phyloP scores from a whole-genome alignment of 2,329 filamentous ascomycete genomes.

The Hypoxylon sp. region DNA sequence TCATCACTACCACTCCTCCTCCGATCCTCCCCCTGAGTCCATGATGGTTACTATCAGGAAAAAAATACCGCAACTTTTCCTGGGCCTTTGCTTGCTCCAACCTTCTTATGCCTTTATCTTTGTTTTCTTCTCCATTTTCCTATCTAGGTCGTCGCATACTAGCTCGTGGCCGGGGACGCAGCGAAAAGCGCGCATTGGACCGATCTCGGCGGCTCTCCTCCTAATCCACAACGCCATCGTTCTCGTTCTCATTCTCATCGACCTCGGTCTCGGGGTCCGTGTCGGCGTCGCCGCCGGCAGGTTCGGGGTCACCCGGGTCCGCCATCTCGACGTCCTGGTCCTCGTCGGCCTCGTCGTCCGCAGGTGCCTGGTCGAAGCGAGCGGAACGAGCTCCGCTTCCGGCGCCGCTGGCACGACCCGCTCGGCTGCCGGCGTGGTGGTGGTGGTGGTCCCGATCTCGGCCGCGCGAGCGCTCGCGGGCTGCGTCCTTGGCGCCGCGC shows the following conservation, averaged over 20 bases:
- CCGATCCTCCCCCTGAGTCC: conserved; percentile 5
- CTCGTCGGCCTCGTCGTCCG: conserved; percentile 49
- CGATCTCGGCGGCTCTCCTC: neutral
- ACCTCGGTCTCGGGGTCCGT: conserved; percentile 55
- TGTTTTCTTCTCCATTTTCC: neutral
- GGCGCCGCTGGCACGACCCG: conserved; percentile 39
- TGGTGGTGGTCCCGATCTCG: conserved; percentile 32
- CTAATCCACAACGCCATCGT: conserved; percentile 50
- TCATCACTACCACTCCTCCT: neutral
- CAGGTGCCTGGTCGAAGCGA: conserved; percentile 48
- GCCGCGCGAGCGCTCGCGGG: conserved; percentile 52
- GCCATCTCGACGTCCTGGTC: conserved; percentile 48
- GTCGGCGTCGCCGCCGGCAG: conserved; percentile 39
- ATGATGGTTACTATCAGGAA: neutral
- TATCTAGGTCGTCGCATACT: neutral
- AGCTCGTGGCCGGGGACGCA: neutral
- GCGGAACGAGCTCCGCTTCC: conserved; percentile 42
- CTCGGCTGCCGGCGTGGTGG: conserved; percentile 36
- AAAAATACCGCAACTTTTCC: neutral
- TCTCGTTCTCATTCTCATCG: conserved; percentile 46
- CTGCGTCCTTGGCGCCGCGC: conserved; percentile 51
- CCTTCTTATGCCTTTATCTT: neutral
- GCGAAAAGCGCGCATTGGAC: neutral
- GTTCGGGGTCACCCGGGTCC: conserved; percentile 42
- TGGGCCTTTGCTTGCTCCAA: neutral